Conservation (phyloP, 345 rosid genomes). For the Dimocarpus longan region DNA sequence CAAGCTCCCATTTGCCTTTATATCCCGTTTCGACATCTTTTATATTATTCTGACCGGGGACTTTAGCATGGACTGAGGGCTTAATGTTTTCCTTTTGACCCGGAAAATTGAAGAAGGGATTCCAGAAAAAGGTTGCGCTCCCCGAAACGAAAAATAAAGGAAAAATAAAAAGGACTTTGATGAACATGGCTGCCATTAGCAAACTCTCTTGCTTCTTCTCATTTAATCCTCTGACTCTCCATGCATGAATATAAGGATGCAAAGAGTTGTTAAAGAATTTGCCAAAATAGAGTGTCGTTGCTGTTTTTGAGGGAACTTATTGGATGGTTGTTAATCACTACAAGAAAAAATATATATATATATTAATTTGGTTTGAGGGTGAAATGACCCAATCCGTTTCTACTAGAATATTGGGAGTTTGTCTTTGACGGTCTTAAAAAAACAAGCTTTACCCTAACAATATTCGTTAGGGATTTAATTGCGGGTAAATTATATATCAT, state of each 20-base stretch:
- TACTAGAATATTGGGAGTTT: background rate
- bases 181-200: no score
- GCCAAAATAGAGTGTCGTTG: constrained; percentile 20
- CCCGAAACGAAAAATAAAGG: no score
- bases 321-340: background rate
- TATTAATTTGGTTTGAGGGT: no score
- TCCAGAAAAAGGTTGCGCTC: background rate
- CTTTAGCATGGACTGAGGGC: no score
- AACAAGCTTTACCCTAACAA: background rate
- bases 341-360: no score
- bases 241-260: background rate
- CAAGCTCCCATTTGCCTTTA: constrained; percentile 64
- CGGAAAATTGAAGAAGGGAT: background rate
- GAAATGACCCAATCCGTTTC: background rate
- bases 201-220: background rate
- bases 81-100: background rate
- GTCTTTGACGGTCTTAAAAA: background rate
- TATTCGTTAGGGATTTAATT: background rate
- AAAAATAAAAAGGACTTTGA: no score
- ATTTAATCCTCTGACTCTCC: background rate
- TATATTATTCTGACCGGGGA: no score
- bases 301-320: constrained; percentile 4
- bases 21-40: constrained; percentile 7
- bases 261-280: background rate
- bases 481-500: background rate